A percentile compares a stretch with the other conserved stretches of the same genome.
These are phyloP conservation scores for Phytophthora agathidicida DNA, from an alignment of 352 stramenopile genomes.

Conservation along the genomic window DNA sequence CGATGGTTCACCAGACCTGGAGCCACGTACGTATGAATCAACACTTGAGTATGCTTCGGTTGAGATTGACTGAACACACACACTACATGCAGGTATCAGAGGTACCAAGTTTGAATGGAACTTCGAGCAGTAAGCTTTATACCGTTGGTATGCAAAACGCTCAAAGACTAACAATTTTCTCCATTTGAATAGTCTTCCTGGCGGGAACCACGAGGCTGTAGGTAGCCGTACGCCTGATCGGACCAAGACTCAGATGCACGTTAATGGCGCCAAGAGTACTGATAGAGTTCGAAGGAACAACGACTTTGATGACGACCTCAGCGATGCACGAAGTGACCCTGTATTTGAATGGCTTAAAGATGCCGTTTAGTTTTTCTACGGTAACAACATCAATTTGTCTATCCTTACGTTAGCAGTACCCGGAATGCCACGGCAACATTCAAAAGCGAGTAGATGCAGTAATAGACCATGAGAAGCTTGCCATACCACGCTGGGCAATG, in stretches of 20 bases:
- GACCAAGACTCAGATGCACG: background rate
- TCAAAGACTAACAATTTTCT: constrained; percentile 1
- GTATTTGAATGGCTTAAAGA: constrained; percentile 69
- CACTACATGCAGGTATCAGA: constrained; percentile 14
- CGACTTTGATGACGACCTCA: constrained; percentile 30
- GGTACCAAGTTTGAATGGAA: constrained; percentile 63
- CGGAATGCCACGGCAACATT: constrained; percentile 67
- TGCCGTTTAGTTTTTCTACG: constrained; percentile 35
- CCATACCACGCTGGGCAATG: constrained; percentile 75
- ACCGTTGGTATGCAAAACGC: background rate
- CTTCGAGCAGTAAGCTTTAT: constrained; percentile 58
- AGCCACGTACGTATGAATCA: constrained; percentile 20
- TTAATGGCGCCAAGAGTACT: constrained; percentile 12
- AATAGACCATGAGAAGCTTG: constrained; percentile 70
- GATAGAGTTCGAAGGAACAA: constrained; percentile 5
- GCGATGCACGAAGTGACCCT: constrained; percentile 45
- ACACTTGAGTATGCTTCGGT: too few relatives aligned
- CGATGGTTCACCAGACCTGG: constrained; percentile 21
- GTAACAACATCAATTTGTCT: constrained; percentile 1
- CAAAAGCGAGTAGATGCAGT: constrained; percentile 72
- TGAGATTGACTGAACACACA: too few relatives aligned
- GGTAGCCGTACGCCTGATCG: background rate
- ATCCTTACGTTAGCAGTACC: constrained; percentile 18
- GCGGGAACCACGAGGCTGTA: constrained; percentile 11
- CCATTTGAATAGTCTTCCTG: constrained; percentile 26